Evolutionary conservation across 2,329 filamentous ascomycete species (phyloP).

Genomic region (Aspergillus sojae): DNA sequence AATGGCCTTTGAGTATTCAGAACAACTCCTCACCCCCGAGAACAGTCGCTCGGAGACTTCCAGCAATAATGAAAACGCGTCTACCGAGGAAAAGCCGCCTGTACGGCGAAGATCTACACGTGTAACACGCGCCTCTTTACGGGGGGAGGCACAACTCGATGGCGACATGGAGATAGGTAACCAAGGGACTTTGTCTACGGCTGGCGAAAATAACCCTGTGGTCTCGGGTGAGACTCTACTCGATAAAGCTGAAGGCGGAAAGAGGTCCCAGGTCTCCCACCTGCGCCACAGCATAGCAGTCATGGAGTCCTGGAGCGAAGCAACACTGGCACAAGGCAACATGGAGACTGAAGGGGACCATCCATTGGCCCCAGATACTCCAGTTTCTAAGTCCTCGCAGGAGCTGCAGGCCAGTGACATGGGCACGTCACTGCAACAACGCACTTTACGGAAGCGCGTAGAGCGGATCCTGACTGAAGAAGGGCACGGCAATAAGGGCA

Average conservation of each 20-base stretch:
- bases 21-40: slow-evolving; percentile 47
- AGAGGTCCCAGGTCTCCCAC: slow-evolving; percentile 40
- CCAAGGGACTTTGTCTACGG: slow-evolving; percentile 21
- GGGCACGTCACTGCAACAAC: slow-evolving; percentile 30
- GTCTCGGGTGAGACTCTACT: slow-evolving; percentile 43
- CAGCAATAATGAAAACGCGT: slow-evolving; percentile 42
- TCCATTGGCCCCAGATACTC: slow-evolving; percentile 36
- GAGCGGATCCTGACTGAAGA: slow-evolving; percentile 32
- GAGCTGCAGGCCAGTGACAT: slow-evolving; percentile 28
- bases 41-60: slow-evolving; percentile 48
- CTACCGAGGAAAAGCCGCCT: slow-evolving; percentile 35
- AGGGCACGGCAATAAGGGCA: slow-evolving; percentile 26
- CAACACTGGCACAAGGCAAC: slow-evolving; percentile 23
- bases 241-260: slow-evolving; percentile 36
- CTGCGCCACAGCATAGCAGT: slow-evolving; percentile 45
- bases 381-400: slow-evolving; percentile 38
- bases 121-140: slow-evolving; percentile 43
- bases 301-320: slow-evolving; percentile 39
- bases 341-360: slow-evolving; percentile 29
- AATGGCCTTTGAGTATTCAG: slow-evolving; percentile 39
- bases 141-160: slow-evolving; percentile 32
- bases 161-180: slow-evolving; percentile 26
- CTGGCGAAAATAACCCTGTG: slow-evolving; percentile 30
- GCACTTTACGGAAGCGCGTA: slow-evolving; percentile 35
- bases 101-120: slow-evolving; percentile 41